These are phyloP conservation scores for Xylariaceae sp. DNA, from an alignment of 2,329 filamentous ascomycete species.

Conservation along the genomic window DNA sequence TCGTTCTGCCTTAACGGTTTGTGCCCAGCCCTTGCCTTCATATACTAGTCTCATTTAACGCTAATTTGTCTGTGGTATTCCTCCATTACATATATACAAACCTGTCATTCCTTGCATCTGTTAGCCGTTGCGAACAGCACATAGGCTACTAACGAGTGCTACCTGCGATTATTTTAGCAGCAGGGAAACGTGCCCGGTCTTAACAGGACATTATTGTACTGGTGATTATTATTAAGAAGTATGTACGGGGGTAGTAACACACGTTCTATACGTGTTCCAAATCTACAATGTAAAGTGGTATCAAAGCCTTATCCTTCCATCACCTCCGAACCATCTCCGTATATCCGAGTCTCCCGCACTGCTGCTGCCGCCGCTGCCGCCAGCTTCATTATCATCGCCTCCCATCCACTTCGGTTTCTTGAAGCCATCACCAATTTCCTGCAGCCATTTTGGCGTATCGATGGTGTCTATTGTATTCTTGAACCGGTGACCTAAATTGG, in stretches of 20 bases:
- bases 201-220: not conserved
- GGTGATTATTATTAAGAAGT: constrained; percentile 18
- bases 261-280: constrained; percentile 13
- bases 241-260: not conserved
- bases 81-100: no score
- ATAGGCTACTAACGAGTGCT: not conserved
- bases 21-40: no score
- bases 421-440: constrained; percentile 70
- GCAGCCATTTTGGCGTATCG: constrained; percentile 82
- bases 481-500: constrained; percentile 81
- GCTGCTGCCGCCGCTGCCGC: constrained; percentile 36
- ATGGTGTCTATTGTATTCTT: constrained; percentile 90
- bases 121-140: not conserved
- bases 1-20: no score
- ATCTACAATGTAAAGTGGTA: constrained; percentile 6
- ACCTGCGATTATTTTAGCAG: no score
- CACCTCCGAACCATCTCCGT: constrained; percentile 64
- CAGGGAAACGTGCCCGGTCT: not conserved
- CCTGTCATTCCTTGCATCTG: no score
- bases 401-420: constrained; percentile 85
- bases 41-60: no score
- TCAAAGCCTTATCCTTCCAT: constrained; percentile 45
- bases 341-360: constrained; percentile 50
- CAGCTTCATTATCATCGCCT: constrained; percentile 53
- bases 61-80: no score